Base-by-base conservation (phyloP, 2,329 filamentous ascomycete species). In the Biscogniauxia sp. region DNA sequence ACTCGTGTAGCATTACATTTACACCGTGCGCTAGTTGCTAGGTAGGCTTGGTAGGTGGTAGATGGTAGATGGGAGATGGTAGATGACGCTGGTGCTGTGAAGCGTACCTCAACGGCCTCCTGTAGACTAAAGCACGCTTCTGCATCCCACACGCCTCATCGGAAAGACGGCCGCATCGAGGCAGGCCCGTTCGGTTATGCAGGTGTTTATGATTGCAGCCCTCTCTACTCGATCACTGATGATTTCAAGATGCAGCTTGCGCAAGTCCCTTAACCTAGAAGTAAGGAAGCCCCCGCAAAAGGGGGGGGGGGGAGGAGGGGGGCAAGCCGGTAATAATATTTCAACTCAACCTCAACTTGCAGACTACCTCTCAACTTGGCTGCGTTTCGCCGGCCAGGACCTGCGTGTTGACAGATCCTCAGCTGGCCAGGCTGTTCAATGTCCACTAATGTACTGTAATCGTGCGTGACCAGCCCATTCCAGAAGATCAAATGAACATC, bases 121-220 rank as follows among this genome's bases (percentile, higher is more conserved):
- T 49, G 62, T 56, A 56, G 55, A 56, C 59, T 69, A 68, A 64
- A 60, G 65, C 65, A 66, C 64, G 63, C 63, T 64, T 61, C 69
- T 70, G 66, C 69, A 69, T 71, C 67, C 68, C 68, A 45, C 66
- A 68, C 68, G 68, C 67, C 65, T 67, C 66, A 66, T 72, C 71
- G 71, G 71, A 72, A 66, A 69, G 68, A 68, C 66, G 71, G 71
- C 66, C 71, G 71, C 71, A 73, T 69, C 57, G 66, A 66, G 61
- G 61, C 68, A 70, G 70, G 67, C 70, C 70, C 61, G 59, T 65
- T 67, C 68, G 68, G 69, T 66, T 70, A 70, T 72, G 71, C 71
- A 71, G 69, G 69, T 69, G 64, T 62, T 66, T 57, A 61, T 59
- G 60, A 61, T 61, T 61, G 64, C 64, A 66, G 62, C 56, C 50